Evolutionary conservation across 805 yeast genomes (phyloP), one percentile per base, ranked within the genome.

Genomic region (Myxozyma neglecta): DNA sequence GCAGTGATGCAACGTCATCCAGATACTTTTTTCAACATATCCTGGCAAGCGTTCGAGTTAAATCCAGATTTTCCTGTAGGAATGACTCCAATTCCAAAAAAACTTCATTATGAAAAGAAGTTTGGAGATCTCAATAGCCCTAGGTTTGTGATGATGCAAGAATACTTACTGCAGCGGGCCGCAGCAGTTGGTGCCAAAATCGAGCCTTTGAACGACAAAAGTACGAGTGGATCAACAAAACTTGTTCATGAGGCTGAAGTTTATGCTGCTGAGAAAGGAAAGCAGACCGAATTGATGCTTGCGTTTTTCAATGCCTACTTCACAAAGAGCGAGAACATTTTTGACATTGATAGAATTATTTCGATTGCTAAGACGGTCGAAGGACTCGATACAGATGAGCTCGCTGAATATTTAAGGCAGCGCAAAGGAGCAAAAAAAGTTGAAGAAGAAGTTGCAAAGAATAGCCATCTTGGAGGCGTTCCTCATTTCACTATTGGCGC

Each of bases 31-130:
- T 62, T 62, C 34, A 32, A 18, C 14, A 16, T 62, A 20, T 36
- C 43, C 0, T 62, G 65, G 65, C 62, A 62, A 35, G 57, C 65
- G 24, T 62, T 62, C 24, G 58, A 62, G 53, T 60, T 62, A n/a
- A 42, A 57, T 37, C 56, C 65, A 3, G 59, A 53, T 16, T 45
- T 42, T 7, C 39, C 50, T 9, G 20, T 40, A 24, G 16, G 43
- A 32, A 57, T 46, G 35, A 50, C 56, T 7, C 56, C 53, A 14
- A 20, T 44, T 24, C 32, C 54, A 18, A 62, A 62, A 55, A 14
- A 43, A 3, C 53, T 44, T 11, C 11, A 16, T 18, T 48, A 43
- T 14, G 36, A 34, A 11, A 24, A 34, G 16, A 54, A 55, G 55
- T 62, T 62, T 53, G 65, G 65, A 20, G 37, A 57, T 13, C 6